phyloP scores from a whole-genome alignment of 2,329 filamentous ascomycete species.

The Saccharata proteae region DNA sequence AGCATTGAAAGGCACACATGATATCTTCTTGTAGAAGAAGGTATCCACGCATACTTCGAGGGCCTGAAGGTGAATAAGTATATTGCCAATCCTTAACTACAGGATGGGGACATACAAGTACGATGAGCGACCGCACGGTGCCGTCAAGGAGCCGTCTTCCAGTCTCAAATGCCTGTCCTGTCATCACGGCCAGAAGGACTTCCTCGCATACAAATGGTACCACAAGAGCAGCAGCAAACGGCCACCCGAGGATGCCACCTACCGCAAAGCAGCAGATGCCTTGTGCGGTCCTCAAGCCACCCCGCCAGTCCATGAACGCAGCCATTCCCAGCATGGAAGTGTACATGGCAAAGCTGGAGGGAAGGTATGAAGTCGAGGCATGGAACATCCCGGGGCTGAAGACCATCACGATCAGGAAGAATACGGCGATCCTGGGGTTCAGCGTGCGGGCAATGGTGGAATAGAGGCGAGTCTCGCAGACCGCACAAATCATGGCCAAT shows the following conservation, averaged over 20 bases:
- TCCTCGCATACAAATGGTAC: conserved; percentile 76
- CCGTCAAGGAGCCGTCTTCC: conserved; percentile 55
- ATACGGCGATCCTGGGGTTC: conserved; percentile 70
- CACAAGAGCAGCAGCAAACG: conserved; percentile 75
- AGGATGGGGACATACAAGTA: conserved; percentile 47
- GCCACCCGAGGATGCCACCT: conserved; percentile 83
- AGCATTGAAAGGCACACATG: conserved; percentile 80
- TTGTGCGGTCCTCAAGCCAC: conserved; percentile 63
- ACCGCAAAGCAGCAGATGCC: conserved; percentile 87
- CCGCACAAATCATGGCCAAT: conserved; percentile 64
- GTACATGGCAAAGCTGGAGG: conserved; percentile 96
- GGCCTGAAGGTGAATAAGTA: conserved; percentile 34
- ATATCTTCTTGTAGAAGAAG: conserved; percentile 72
- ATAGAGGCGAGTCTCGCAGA: conserved; percentile 74
- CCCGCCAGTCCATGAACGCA: conserved; percentile 82
- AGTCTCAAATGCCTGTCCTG: conserved; percentile 48
- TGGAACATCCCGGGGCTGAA: conserved; percentile 90
- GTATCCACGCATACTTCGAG: conserved; percentile 62
- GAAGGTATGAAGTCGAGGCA: conserved; percentile 73
- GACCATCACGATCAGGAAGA: conserved; percentile 67
- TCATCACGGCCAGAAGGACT: conserved; percentile 39
- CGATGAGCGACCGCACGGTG: conserved; percentile 48
- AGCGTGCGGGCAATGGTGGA: conserved; percentile 63
- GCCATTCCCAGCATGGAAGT: conserved; percentile 74
- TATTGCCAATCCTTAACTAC: neutral